Evolutionary conservation across 2,329 filamentous ascomycete genomes (phyloP).

Genomic region (Knoxdaviesia proteae): DNA sequence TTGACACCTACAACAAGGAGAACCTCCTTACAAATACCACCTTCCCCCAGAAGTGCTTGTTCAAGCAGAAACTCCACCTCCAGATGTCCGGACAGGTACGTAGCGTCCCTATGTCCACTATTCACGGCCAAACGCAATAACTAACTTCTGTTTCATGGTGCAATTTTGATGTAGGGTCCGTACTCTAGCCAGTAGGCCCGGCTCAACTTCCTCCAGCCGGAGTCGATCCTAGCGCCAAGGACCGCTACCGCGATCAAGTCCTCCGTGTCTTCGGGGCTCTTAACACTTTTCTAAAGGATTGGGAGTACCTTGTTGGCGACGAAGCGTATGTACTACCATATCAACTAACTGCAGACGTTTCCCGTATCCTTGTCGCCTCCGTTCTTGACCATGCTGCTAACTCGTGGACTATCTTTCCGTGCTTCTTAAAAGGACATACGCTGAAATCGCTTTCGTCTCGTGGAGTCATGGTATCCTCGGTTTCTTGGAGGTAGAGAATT

Average conservation of each 20-base stretch:
- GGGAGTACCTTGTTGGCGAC: conserved; percentile 15
- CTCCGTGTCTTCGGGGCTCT: conserved; percentile 13
- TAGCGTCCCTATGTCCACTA: too few relatives aligned
- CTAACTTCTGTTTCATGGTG: too few relatives aligned
- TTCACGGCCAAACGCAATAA: too few relatives aligned
- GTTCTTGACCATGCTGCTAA: too few relatives aligned
- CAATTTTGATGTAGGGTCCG: conserved; percentile 9
- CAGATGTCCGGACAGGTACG: conserved; percentile 15
- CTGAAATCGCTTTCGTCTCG: conserved; percentile 13
- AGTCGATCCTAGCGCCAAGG: conserved; percentile 10
- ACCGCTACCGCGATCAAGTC: conserved; percentile 12
- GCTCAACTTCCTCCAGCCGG: conserved; percentile 12
- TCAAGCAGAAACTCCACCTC: conserved; percentile 16
- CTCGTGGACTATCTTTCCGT: too few relatives aligned
- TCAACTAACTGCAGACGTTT: too few relatives aligned
- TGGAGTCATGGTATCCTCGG: conserved; percentile 9
- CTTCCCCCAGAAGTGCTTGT: conserved; percentile 2
- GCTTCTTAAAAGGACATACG: too few relatives aligned
- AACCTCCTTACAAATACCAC: conserved; percentile 4
- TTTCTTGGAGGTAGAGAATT: conserved; percentile 7
- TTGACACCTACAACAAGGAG: conserved; percentile 8
- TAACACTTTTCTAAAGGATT: conserved; percentile 12
- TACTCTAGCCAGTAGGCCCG: conserved; percentile 15
- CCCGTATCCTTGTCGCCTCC: too few relatives aligned
- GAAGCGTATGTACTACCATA: conserved; percentile 10